Base-by-base conservation (phyloP, 768 basidiomycete genomes). In the Pulveroboletus sp. region DNA sequence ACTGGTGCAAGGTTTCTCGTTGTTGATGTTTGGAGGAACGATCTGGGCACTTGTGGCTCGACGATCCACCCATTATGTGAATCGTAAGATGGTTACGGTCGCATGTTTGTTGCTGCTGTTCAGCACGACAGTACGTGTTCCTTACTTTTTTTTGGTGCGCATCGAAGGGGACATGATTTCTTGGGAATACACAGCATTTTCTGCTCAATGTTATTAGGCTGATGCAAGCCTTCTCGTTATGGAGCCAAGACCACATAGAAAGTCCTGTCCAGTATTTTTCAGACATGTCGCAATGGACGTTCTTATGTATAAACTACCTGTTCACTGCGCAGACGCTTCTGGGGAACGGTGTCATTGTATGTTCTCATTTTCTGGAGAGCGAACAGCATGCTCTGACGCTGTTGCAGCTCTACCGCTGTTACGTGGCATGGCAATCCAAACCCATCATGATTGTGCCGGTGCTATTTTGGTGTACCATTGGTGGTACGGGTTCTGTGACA, bases 1-100 rank as follows among this genome's bases (percentile, higher is more conserved):
- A 4, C 13, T 5, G 12, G 20, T 1, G 1, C 13, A n/a, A 71
- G 70, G 70, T 0, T 67, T 70, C 46, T 71, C 69, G 5, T 27
- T 69, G 23, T 45, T 70, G 33, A 70, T 71, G 70, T 71, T 68
- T 49, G 56, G 59, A 7, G 58, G 55, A 3, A 66, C 68, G 1
- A 36, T 71, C 11, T 65, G 62, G 56, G 57, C 49, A 1, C 31
- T 70, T n/a, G 29, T 49, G 6, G 43, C 38, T 21, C 44, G 45
- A 17, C 52, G 29, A 9, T 31, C 45, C 8, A 44, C 44, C 9
- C 19, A 29, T 10, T 31, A 35, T 6, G 25, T 68, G 39, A 62
- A 68, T 39, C 27, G 9, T 5, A 50, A 38, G 20, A 63, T 65
- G 59, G 4, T 68, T 3, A 16, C 38, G 5, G 57, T 55, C 12